Evolutionary conservation across 495 filamentous ascomycete species (phyloP), one percentile per base, ranked within the genome.

Genomic region (Aspergillus kassunensis): DNA sequence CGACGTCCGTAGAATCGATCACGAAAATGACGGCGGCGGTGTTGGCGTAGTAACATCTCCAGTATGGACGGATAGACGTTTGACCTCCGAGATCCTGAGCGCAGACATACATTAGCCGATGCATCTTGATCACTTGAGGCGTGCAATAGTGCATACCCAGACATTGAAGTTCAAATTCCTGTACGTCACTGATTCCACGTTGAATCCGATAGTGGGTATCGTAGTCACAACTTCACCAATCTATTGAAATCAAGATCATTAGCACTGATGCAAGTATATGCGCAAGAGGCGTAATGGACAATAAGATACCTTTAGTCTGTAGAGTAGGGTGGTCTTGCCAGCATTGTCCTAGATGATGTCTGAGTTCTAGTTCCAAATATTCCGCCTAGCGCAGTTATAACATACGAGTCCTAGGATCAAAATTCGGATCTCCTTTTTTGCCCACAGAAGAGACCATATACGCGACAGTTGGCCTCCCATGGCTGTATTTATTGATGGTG

Each of bases 21-120:
- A 98, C 93, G 71, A 98, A 98, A 58, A 98, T 87, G 52, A 98
- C 95, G 12, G 93, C 93, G n/a, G 95, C 93, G 2, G 95, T 98
- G 74, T 97, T 97, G 62, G 93, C 91, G 66, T 97, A 98, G 79
- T 98, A 98, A 70, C 95, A 97, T 60, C 93, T 83, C 93, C 93
- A 98, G 74, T 97, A 98, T 9, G 93, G 93, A 56, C 93, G 84
- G 64, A 98, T 97, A 46, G 86, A 90, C 12, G 93, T 97, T 79
- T 97, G 93, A 20, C 93, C 95, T 57, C 90, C 92, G 23, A 97
- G 82, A 79, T 97, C 92, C 86, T 90, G 55, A 25, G 47, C 39
- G 37, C 33, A 51, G 20, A 42, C n/a, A 46, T n/a, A 6, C 18
- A 18, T 61, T 27, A 61, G 45, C 47, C 21, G 46, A 24, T 10